phyloP scores from a whole-genome alignment of 2,329 filamentous ascomycete genomes.

The Fusarium albosuccineum region DNA sequence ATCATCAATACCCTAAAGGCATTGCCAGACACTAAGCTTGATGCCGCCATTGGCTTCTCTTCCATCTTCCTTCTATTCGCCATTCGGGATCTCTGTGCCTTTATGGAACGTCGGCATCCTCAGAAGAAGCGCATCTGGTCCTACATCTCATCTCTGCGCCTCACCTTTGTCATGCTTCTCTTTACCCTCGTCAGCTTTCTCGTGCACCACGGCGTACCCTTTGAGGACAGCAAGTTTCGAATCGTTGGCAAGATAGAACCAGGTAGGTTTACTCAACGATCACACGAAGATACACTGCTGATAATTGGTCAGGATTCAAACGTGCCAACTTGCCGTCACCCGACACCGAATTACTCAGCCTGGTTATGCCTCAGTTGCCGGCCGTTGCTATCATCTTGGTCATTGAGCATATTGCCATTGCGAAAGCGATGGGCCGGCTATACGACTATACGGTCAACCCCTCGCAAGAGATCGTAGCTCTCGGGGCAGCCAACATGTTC shows the following conservation, averaged over 20 bases:
- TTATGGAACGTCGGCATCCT: conserved; percentile 72
- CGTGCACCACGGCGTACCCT: conserved; percentile 67
- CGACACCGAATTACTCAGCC: conserved; percentile 65
- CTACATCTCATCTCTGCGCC: conserved; percentile 79
- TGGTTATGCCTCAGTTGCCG: conserved; percentile 73
- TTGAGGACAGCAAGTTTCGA: conserved; percentile 66
- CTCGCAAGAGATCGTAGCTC: conserved; percentile 83
- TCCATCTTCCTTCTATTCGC: conserved; percentile 75
- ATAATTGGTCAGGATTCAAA: conserved; percentile 66
- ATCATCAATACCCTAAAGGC: conserved; percentile 58
- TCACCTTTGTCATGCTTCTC: conserved; percentile 80
- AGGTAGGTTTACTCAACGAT: conserved; percentile 53
- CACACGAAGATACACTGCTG: conserved; percentile 7
- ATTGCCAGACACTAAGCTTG: conserved; percentile 63
- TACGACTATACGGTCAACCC: conserved; percentile 85
- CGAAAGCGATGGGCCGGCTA: conserved; percentile 83
- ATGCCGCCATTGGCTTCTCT: conserved; percentile 79
- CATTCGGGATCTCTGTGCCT: conserved; percentile 71
- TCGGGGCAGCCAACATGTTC: conserved; percentile 80
- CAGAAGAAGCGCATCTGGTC: conserved; percentile 74
- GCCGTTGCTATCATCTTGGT: conserved; percentile 81
- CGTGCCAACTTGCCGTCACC: conserved; percentile 71
- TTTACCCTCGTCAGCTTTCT: conserved; percentile 81
- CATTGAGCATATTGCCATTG: conserved; percentile 87
- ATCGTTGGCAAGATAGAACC: conserved; percentile 76